Percentiles rank a stretch among this genome's conserved stretches.
Evolutionary conservation across 805 yeast genomes (phyloP).

Genomic region (Sungouiozyma intestinalis): DNA sequence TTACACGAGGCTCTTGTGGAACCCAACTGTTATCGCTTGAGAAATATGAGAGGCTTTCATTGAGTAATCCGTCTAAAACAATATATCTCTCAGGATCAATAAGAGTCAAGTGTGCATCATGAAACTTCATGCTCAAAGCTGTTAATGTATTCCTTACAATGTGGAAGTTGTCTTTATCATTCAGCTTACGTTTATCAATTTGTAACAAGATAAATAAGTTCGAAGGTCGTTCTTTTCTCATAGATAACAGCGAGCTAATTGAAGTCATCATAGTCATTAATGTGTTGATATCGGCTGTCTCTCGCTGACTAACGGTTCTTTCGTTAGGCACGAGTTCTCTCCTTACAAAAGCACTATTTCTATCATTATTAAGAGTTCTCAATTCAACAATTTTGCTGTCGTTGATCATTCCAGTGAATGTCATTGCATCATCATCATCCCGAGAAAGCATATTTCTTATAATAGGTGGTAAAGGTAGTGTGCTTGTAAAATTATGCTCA

Average conservation of each 20-base stretch:
- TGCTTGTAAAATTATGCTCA: constrained; percentile 24
- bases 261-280: constrained; percentile 17
- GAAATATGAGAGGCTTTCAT: not conserved
- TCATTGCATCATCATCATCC: constrained; percentile 3
- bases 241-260: constrained; percentile 21
- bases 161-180: constrained; percentile 3
- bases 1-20: not conserved
- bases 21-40: not conserved
- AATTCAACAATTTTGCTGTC: constrained; percentile 13
- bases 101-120: constrained; percentile 9
- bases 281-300: constrained; percentile 4
- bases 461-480: constrained; percentile 19
- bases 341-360: constrained; percentile 16
- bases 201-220: constrained; percentile 22
- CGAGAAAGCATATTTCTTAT: constrained; percentile 4
- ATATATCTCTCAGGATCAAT: constrained; percentile 3
- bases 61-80: not conserved
- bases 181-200: constrained; percentile 13
- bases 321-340: constrained; percentile 11
- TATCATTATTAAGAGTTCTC: constrained; percentile 9
- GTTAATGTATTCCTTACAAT: constrained; percentile 16
- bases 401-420: constrained; percentile 14
- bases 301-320: not conserved
- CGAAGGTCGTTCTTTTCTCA: constrained; percentile 20
- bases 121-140: constrained; percentile 15